phyloP scores from a whole-genome alignment of 495 filamentous ascomycete species.

The Hyphodiscus hymeniophilus region DNA sequence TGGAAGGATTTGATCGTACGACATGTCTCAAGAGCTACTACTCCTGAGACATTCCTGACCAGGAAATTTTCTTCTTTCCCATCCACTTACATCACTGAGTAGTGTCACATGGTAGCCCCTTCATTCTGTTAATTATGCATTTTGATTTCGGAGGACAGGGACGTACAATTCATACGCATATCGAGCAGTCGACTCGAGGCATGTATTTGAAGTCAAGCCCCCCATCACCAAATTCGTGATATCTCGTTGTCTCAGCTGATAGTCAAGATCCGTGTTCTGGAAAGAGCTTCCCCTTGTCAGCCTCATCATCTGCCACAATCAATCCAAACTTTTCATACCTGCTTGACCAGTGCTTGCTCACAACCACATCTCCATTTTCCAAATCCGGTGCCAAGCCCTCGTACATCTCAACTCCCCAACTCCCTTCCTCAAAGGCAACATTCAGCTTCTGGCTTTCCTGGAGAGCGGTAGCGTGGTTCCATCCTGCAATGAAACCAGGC shows the following conservation, averaged over 20 bases:
- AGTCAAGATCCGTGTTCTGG: slow-evolving; percentile 24
- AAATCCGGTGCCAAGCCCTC: slow-evolving; percentile 22
- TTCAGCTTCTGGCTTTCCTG: slow-evolving; percentile 12
- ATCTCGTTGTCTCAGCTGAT: slow-evolving; percentile 21
- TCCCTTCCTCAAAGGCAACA: slow-evolving; percentile 21
- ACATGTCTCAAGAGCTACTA: too few relatives aligned
- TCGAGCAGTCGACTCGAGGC: slow-evolving; percentile 21
- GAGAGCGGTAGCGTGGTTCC: slow-evolving; percentile 17
- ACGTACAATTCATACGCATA: slow-evolving; percentile 21
- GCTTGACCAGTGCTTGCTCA: slow-evolving; percentile 23
- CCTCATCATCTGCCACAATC: background rate
- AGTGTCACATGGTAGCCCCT: background rate
- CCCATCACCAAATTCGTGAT: slow-evolving; percentile 19
- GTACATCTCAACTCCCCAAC: slow-evolving; percentile 22
- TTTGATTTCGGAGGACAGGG: too few relatives aligned
- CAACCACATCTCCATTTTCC: slow-evolving; percentile 24
- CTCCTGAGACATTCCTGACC: too few relatives aligned
- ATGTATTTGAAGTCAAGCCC: slow-evolving; percentile 20
- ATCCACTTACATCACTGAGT: background rate
- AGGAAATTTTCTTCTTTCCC: too few relatives aligned
- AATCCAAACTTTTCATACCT: slow-evolving; percentile 8
- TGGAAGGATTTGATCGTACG: too few relatives aligned
- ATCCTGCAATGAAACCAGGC: slow-evolving; percentile 15
- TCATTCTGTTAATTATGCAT: background rate
- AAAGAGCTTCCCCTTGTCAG: slow-evolving; percentile 15